phyloP scores from a whole-genome alignment of 2,329 filamentous ascomycete species.

The Dichotomopilus funicola region DNA sequence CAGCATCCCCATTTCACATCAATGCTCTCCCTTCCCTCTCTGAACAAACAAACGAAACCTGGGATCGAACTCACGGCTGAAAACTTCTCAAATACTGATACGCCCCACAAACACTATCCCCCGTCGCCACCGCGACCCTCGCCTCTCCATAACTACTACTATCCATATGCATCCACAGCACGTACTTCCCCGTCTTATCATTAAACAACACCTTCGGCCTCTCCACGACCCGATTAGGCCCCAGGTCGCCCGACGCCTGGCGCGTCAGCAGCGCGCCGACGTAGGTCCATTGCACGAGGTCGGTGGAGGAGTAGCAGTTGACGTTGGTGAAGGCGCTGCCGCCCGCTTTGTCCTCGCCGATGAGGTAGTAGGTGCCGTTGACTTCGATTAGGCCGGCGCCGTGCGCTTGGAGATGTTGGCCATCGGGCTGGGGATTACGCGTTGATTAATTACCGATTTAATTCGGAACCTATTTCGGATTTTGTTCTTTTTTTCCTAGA shows the following conservation, averaged over 20 bases:
- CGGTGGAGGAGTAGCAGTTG: constrained; percentile 59
- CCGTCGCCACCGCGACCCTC: constrained; percentile 57
- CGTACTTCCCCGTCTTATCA: constrained; percentile 54
- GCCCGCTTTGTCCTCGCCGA: constrained; percentile 64
- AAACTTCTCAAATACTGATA: constrained; percentile 4
- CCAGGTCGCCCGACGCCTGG: constrained; percentile 49
- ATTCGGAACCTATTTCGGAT: too few species aligned
- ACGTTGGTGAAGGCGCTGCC: constrained; percentile 56
- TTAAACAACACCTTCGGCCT: constrained; percentile 65
- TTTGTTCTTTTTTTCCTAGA: neutral
- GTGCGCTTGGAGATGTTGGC: constrained; percentile 58
- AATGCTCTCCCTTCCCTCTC: too few species aligned
- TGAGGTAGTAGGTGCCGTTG: constrained; percentile 54
- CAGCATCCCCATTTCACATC: too few species aligned
- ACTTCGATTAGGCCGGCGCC: constrained; percentile 56
- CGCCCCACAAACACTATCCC: constrained; percentile 49
- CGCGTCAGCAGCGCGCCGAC: constrained; percentile 52
- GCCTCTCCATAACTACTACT: constrained; percentile 54
- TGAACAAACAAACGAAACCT: too few species aligned
- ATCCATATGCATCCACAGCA: constrained; percentile 66
- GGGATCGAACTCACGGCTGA: constrained; percentile 3
- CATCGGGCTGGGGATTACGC: constrained; percentile 32
- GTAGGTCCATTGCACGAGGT: constrained; percentile 59
- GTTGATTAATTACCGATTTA: neutral
- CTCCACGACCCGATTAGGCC: constrained; percentile 57